These are phyloP conservation scores for Pichia membranifaciens DNA, from an alignment of 805 yeast species.

Conservation along the genomic window DNA sequence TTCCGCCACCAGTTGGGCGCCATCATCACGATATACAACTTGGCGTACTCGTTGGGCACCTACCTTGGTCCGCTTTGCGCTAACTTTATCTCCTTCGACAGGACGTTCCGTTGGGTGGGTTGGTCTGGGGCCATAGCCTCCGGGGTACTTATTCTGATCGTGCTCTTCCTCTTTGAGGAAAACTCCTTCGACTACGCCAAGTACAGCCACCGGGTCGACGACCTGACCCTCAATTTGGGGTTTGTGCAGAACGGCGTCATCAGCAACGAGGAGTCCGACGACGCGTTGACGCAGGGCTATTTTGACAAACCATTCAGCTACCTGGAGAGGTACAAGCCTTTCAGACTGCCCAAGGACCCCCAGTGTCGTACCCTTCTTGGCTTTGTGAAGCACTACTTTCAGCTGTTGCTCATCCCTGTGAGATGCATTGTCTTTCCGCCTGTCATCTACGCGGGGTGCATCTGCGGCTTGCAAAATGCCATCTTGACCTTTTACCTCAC, in stretches of 20 bases:
- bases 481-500: slow-evolving; percentile 69
- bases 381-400: slow-evolving; percentile 33
- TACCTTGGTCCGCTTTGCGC: slow-evolving; percentile 45
- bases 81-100: slow-evolving; percentile 50
- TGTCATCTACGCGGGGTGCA: slow-evolving; percentile 54
- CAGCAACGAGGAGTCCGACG: slow-evolving; percentile 22
- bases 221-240: slow-evolving; percentile 19
- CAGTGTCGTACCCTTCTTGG: background rate
- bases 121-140: slow-evolving; percentile 60
- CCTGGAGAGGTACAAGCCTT: slow-evolving; percentile 15
- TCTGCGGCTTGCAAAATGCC: slow-evolving; percentile 77
- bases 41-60: slow-evolving; percentile 45
- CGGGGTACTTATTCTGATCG: slow-evolving; percentile 46
- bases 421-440: slow-evolving; percentile 46
- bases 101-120: slow-evolving; percentile 72
- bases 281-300: slow-evolving; percentile 20
- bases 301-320: slow-evolving; percentile 17
- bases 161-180: slow-evolving; percentile 63
- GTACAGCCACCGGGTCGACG: slow-evolving; percentile 25
- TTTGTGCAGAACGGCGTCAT: slow-evolving; percentile 25
- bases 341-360: slow-evolving; percentile 10
- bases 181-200: slow-evolving; percentile 55
- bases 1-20: slow-evolving; percentile 46
- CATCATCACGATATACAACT: slow-evolving; percentile 41
- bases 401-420: slow-evolving; percentile 28